A percentile compares a stretch with the other conserved stretches of the same genome.
Conservation (phyloP, 192 early-diverging fungal species). For the Entomortierella lignicola region DNA sequence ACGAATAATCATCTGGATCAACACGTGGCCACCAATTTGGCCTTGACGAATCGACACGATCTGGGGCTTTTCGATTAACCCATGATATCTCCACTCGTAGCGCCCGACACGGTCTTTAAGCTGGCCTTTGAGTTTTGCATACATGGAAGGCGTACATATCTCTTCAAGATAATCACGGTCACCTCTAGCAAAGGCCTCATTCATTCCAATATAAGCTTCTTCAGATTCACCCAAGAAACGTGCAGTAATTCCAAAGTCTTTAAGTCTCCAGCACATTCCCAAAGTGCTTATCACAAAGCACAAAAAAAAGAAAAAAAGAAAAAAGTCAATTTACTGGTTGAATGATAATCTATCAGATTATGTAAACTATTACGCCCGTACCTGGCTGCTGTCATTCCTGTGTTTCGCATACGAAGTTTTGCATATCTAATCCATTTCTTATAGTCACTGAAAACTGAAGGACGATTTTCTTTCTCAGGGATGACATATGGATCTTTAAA, state of each 20-base stretch:
- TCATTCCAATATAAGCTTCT: slow-evolving; percentile 72
- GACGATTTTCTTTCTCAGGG: slow-evolving; percentile 58
- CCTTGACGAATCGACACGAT: slow-evolving; percentile 70
- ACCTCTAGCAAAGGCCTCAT: slow-evolving; percentile 76
- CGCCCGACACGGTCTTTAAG: slow-evolving; percentile 64
- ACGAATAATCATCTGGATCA: slow-evolving; percentile 74
- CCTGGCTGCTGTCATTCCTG: slow-evolving; percentile 51
- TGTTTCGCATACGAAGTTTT: slow-evolving; percentile 63
- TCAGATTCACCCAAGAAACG: slow-evolving; percentile 70
- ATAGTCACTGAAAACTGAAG: slow-evolving; percentile 59
- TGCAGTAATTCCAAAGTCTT: slow-evolving; percentile 65
- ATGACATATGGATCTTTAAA: slow-evolving; percentile 62
- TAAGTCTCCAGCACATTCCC: slow-evolving; percentile 63
- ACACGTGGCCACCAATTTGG: slow-evolving; percentile 57
- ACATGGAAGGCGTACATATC: slow-evolving; percentile 71
- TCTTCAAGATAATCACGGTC: slow-evolving; percentile 65
- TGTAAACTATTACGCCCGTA: not conserved
- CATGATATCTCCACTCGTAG: slow-evolving; percentile 73
- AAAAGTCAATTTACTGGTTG: not conserved
- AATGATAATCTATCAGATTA: not conserved
- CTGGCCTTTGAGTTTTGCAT: slow-evolving; percentile 69
- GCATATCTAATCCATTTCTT: slow-evolving; percentile 62
- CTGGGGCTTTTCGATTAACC: slow-evolving; percentile 63
- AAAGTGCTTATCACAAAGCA: slow-evolving; percentile 37
- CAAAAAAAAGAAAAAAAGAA: not conserved